Base-by-base conservation (phyloP, 1,284 basidiomycete genomes). In the Chondrostereum purpureum region DNA sequence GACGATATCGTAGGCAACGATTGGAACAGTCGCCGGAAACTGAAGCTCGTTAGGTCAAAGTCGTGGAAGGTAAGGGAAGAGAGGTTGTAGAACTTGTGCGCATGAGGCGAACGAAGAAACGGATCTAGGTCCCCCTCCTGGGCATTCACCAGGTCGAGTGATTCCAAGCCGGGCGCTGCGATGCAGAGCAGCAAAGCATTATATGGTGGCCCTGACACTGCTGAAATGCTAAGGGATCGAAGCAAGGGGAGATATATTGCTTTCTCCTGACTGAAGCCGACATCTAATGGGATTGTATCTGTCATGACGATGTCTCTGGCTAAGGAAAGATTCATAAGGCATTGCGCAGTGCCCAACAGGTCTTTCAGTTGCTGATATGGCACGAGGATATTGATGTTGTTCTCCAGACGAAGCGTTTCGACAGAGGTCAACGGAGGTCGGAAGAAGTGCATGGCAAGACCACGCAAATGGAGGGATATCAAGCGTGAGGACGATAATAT, bases 341-440 rank as follows among this genome's bases (percentile, higher is more conserved):
- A 37, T 4, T 55, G 54, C 3, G 63, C 58, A 5, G 57, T 47
- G 2, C 58, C 59, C n/a, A 70, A 20, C 13, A 69, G 52, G 4
- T 51, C 47, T n/a, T 54, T 52, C 44, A 72, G 63, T 8, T 58
- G 57, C 5, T 50, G 43, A 44, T 64, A 66, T 4, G 46, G 46
- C 6, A 71, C 50, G 3, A 64, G 59, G 5, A 67, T 43, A 5
- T 48, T 35, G 14, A 53, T 56, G 1, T 65, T 68, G 40, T 70
- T 66, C 43, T 73, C 69, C 16, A 75, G 58, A 47, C 72, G 66
- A 22, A 75, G 62, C 1, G 62, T 67, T n/a, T 58, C 64, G 4
- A 71, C 51, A 2, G 49, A 47, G 0, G 54, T 33, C n/a, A 72
- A 53, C n/a, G 59, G 63, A 4, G 69, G 68, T 1, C 57, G 58